A percentile compares a stretch with the other conserved stretches of the same genome.
These are phyloP conservation scores for Beauveria sp. DNA, from an alignment of 2,329 filamentous ascomycete species.

Conservation along the genomic window DNA sequence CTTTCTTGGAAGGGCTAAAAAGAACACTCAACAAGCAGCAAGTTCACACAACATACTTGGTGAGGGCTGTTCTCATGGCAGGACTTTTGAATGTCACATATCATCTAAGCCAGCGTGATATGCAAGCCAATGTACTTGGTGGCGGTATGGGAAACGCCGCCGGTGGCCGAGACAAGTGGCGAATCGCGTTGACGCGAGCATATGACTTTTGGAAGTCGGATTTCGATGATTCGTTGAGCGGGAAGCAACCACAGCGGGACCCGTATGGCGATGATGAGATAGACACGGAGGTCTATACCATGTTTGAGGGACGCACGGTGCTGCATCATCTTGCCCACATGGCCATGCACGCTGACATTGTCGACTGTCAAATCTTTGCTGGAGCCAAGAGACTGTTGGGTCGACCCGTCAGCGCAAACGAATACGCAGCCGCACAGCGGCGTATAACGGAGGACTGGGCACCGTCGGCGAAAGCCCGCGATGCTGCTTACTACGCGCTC, in stretches of 20 bases:
- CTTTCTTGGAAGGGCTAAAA: slow-evolving; percentile 87
- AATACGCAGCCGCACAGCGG: slow-evolving; percentile 70
- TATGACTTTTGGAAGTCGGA: slow-evolving; percentile 93
- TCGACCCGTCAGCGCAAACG: slow-evolving; percentile 72
- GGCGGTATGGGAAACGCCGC: slow-evolving; percentile 65
- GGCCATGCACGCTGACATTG: slow-evolving; percentile 94
- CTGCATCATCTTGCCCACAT: slow-evolving; percentile 93
- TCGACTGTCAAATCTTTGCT: slow-evolving; percentile 96
- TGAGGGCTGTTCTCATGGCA: slow-evolving; percentile 87
- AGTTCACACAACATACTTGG: slow-evolving; percentile 88
- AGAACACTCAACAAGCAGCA: slow-evolving; percentile 77
- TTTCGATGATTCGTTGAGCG: slow-evolving; percentile 75
- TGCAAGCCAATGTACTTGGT: slow-evolving; percentile 81
- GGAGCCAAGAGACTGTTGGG: slow-evolving; percentile 79
- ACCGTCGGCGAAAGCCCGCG: slow-evolving; percentile 75
- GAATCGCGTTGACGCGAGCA: slow-evolving; percentile 71
- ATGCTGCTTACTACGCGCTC: slow-evolving; percentile 87
- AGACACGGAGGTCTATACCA: slow-evolving; percentile 54
- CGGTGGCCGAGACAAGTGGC: slow-evolving; percentile 87
- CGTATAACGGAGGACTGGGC: slow-evolving; percentile 89
- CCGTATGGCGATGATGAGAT: slow-evolving; percentile 47
- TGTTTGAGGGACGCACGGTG: slow-evolving; percentile 83
- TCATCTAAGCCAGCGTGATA: slow-evolving; percentile 95
- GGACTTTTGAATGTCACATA: slow-evolving; percentile 88
- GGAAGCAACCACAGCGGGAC: slow-evolving; percentile 42